Percentiles rank a stretch among this genome's conserved stretches.
These are phyloP conservation scores for Leishmania tropica DNA, from an alignment of 208 protist species.

Conservation along the genomic window DNA sequence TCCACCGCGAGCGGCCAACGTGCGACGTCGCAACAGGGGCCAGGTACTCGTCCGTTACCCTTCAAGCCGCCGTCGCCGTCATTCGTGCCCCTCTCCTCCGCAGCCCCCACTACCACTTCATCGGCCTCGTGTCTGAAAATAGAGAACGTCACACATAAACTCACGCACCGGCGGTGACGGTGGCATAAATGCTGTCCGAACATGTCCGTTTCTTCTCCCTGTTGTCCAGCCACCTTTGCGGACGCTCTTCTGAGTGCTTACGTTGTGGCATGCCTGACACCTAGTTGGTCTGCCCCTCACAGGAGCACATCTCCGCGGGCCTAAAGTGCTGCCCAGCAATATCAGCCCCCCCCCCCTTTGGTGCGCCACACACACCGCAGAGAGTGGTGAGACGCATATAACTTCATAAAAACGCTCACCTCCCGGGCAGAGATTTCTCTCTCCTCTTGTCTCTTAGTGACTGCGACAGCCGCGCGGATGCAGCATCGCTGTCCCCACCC, in stretches of 20 bases:
- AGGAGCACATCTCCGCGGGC: neutral
- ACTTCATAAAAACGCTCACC: neutral
- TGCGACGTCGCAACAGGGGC: neutral
- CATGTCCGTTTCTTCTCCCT: neutral
- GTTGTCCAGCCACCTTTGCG: neutral
- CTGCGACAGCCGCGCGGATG: neutral
- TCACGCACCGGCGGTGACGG: neutral
- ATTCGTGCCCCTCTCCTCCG: neutral
- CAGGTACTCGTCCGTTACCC: neutral
- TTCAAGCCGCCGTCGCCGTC: neutral
- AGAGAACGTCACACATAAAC: neutral
- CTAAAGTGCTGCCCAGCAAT: neutral
- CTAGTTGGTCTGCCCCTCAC: neutral
- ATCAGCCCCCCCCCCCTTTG: neutral
- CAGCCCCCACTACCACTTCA: neutral
- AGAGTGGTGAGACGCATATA: neutral
- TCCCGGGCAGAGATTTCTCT: neutral
- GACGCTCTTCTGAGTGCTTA: neutral
- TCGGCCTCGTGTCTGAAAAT: neutral
- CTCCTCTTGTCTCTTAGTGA: neutral
- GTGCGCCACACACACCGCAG: neutral
- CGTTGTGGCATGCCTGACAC: neutral
- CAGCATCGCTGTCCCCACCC: neutral
- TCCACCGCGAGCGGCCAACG: neutral
- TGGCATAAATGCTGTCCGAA: neutral